Base-by-base conservation (phyloP, 1,139 yeast genomes). In the Eremothecium gossypii region DNA sequence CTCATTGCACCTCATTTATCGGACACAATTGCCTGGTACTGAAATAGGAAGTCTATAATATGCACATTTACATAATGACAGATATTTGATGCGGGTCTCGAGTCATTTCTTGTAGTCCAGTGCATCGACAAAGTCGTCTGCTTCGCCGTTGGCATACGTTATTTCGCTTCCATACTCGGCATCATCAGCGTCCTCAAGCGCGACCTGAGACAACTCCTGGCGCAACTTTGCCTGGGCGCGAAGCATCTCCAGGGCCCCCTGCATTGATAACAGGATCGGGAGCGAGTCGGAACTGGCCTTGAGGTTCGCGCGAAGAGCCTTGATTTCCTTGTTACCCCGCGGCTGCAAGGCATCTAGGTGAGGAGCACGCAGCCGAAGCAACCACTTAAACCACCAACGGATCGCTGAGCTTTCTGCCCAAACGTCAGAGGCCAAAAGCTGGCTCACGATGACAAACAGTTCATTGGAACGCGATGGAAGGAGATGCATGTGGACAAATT, bases 171-270 rank as follows among this genome's bases (percentile, higher is more conserved):
- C 73, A 10, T 64, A 67, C 33, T 42, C 49, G n/a, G 39, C 48
- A 3, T 48, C 47, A 27, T 42, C 52, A 4, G 41, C 35, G 13
- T 49, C 50, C 12, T 43, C 47, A 11, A 52, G 3, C 42, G 51
- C 36, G 30, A 58, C 9, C 10, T 48, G 45, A 7, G 60, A 47
- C 23, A 78, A 65, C 45, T 79, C 85, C 31, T 72, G 67, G 54
- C 93, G 77, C 49, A 86, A 66, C 41, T 73, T 76, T 43, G 81
- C 70, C 61, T 86, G 96, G 26, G 87, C 81, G 49, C 76, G 73
- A 38, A 89, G 68, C 68, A 91, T 73, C 50, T 78, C 82, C 47
- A 91, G 67, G 51, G 94, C 77, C 40, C 96, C 96, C 60, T 89
- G 94, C 40, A 91, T 71, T 38, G 93, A 85, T 45, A 89, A 67